Evolutionary conservation across 1,284 basidiomycete species (phyloP).

Genomic region (Ustilago cynodontis): DNA sequence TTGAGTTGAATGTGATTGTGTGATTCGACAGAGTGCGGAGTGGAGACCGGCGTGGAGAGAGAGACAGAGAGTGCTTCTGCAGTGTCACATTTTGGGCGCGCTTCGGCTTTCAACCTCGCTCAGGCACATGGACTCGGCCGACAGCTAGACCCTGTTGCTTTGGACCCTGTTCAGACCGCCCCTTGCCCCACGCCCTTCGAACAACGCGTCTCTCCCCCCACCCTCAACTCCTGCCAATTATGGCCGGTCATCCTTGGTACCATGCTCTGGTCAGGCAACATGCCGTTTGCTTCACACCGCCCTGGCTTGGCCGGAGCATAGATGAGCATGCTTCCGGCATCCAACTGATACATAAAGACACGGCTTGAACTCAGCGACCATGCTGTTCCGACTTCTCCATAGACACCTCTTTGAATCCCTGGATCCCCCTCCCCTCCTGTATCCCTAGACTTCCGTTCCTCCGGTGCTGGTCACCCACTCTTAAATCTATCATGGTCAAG

Average conservation of each 20-base stretch:
- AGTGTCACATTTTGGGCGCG: background rate
- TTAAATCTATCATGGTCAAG: conserved; percentile 16
- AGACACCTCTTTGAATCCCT: background rate
- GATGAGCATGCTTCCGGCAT: background rate
- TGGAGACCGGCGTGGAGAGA: background rate
- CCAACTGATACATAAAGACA: background rate
- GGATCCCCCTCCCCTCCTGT: background rate
- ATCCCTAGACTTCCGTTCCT: background rate
- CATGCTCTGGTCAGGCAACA: background rate
- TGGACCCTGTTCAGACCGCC: too few species aligned
- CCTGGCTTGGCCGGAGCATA: conserved; percentile 3
- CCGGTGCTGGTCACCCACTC: background rate
- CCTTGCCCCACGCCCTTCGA: conserved; percentile 4
- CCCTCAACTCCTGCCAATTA: conserved; percentile 1
- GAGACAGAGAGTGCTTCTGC: background rate
- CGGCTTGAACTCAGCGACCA: background rate
- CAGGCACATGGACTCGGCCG: conserved; percentile 1
- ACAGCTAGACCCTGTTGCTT: background rate
- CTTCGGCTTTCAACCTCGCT: conserved; percentile 7
- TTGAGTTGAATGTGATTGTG: conserved; percentile 20
- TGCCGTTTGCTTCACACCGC: background rate
- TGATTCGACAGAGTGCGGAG: conserved; percentile 8
- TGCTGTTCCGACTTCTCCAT: background rate
- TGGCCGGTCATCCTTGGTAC: conserved; percentile 15
- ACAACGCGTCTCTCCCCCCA: background rate